Evolutionary conservation across 1,284 basidiomycete genomes (phyloP).

Genomic region (Ceratobasidium sp.): DNA sequence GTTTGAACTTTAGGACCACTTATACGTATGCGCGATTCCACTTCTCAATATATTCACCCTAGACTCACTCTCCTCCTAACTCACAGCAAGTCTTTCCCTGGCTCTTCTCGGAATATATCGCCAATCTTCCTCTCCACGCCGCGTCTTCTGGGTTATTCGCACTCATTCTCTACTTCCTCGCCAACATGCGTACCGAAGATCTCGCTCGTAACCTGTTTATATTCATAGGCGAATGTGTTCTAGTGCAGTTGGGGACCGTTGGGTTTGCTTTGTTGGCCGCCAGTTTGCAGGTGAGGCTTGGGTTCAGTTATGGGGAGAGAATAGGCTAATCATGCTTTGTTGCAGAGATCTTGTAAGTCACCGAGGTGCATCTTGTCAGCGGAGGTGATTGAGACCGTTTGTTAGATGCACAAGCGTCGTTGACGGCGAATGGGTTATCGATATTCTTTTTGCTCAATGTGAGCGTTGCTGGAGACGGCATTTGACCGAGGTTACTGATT

Average conservation of each 20-base stretch:
- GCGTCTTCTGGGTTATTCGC: constrained; percentile 54
- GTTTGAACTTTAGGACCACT: constrained; percentile 44
- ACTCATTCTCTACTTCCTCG: constrained; percentile 57
- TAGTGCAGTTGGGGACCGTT: constrained; percentile 58
- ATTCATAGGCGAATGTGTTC: constrained; percentile 56
- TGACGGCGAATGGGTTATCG: constrained; percentile 51
- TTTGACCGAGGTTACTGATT: constrained; percentile 4
- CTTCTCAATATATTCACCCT: neutral
- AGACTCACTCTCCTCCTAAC: neutral
- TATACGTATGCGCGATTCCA: constrained; percentile 49
- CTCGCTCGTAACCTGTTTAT: constrained; percentile 57
- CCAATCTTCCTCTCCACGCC: constrained; percentile 52
- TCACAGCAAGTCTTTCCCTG: constrained; percentile 56
- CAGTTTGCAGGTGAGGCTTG: constrained; percentile 17
- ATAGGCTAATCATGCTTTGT: neutral
- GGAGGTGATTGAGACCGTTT: neutral
- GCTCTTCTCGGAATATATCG: constrained; percentile 56
- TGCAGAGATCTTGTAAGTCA: constrained; percentile 8
- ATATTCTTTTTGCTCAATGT: constrained; percentile 51
- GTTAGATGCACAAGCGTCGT: constrained; percentile 47
- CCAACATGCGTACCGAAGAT: constrained; percentile 55
- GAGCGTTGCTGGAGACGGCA: constrained; percentile 13
- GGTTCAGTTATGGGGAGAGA: neutral
- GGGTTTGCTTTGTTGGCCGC: constrained; percentile 57
- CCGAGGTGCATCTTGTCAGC: neutral